Evolutionary conservation across 805 yeast species (phyloP), one percentile per base, ranked within the genome.

Genomic region (Torulaspora indica): DNA sequence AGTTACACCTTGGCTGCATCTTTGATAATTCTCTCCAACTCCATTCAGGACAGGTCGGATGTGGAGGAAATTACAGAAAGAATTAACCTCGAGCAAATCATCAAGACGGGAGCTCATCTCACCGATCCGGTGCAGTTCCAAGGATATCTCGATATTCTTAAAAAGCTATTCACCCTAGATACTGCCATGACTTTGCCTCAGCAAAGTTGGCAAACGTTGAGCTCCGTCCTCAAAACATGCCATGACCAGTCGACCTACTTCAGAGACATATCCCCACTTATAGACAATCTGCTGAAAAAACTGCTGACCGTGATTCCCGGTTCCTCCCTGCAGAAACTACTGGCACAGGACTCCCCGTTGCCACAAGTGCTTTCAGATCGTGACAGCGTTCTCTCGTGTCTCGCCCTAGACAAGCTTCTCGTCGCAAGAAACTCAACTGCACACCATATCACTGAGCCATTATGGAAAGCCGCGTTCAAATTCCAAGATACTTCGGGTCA

Each of bases 91-190:
- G 47, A 47, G 7, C 28, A 50, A 8, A 13, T 64, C 2, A 49
- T 60, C 3, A n/a, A 40, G 0, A 38, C 38, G 5, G 44, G 52
- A 4, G 25, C 35, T 5, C 39, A 31, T 6, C 43, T 64, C 9
- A 52, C 44, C 18, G 69, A 65, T 38, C 67, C 68, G 4, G 46
- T 62, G 45, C 61, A 61, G 40, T 60, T 46, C 31, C 67, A 63
- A 47, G 67, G 68, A 1, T 55, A 54, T 30, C 39, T 65, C 6
- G 64, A 60, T 43, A 42, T 62, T 12, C 25, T 56, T 4, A 59
- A 49, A 33, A 65, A 65, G 46, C 38, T 58, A 10, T 13, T 65
- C 8, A 60, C 53, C 30, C 30, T 59, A 7, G 42, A 54, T 2
- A 56, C 44, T 36, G 50, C 53, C 2, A 55, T 58, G 54, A 52